phyloP scores from a whole-genome alignment of 116 monocot genomes.

The Phalaenopsis hybrid region DNA sequence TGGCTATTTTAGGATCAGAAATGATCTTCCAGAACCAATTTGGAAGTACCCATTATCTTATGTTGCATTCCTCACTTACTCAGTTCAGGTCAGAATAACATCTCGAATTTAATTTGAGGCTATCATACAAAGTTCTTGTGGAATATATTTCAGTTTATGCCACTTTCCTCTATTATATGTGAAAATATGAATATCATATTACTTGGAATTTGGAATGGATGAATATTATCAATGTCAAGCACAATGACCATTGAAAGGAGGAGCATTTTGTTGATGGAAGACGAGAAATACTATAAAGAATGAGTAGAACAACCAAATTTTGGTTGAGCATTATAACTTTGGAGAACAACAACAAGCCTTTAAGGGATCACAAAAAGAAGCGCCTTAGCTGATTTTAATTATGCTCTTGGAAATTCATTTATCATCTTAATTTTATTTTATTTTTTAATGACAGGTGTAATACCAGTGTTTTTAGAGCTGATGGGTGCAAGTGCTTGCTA shows the following conservation, averaged over 20 bases:
- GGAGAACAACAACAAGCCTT: background rate
- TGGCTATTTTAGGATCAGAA: slow-evolving; percentile 69
- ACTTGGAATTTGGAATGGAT: background rate
- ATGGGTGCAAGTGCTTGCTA: background rate
- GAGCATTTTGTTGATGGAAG: background rate
- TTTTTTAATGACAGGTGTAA: background rate
- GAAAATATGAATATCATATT: background rate
- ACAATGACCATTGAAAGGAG: background rate
- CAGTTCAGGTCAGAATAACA: slow-evolving; percentile 52
- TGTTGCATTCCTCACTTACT: slow-evolving; percentile 74
- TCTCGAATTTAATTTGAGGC: background rate
- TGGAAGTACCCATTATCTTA: slow-evolving; percentile 91
- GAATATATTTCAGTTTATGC: background rate
- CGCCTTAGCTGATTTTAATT: background rate
- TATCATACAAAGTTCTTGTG: background rate
- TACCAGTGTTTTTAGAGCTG: background rate
- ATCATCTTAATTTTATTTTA: background rate
- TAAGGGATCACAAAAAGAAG: background rate
- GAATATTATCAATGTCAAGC: background rate
- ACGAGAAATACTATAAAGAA: background rate
- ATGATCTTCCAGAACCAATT: slow-evolving; percentile 46
- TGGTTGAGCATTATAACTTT: background rate
- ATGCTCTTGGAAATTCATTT: background rate
- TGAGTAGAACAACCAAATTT: background rate
- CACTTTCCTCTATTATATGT: background rate